Conservation (phyloP, 2,329 filamentous ascomycete species). For the Ophiobolus disseminans region DNA sequence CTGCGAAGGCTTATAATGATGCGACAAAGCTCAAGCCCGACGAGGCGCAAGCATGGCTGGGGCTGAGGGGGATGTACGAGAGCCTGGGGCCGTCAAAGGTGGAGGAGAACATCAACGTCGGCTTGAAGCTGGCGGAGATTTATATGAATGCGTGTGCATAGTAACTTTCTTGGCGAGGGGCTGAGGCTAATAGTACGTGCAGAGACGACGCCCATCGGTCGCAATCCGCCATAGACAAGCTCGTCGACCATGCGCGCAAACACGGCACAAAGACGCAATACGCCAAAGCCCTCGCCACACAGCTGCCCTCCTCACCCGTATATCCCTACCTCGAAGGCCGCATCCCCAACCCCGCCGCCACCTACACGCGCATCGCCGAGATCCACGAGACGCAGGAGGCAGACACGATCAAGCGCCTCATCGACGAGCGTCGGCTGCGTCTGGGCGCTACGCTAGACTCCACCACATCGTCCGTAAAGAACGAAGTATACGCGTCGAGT, state of each 20-base stretch:
- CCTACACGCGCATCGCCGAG: conserved; percentile 82
- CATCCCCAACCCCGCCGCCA: conserved; percentile 78
- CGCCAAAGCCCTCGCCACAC: conserved; percentile 75
- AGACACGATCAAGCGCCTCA: conserved; percentile 85
- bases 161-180: neutral
- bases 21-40: conserved; percentile 75
- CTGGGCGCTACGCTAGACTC: conserved; percentile 83
- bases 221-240: conserved; percentile 76
- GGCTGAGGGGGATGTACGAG: conserved; percentile 84
- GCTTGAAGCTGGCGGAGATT: conserved; percentile 75
- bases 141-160: conserved; percentile 60
- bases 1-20: conserved; percentile 76
- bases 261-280: conserved; percentile 77
- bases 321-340: conserved; percentile 85
- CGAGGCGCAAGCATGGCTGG: conserved; percentile 90
- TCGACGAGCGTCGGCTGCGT: conserved; percentile 85
- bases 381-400: conserved; percentile 87
- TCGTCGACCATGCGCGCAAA: conserved; percentile 74
- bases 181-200: conserved; percentile 47
- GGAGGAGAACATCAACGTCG: conserved; percentile 75
- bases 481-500: conserved; percentile 79
- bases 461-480: conserved; percentile 85
- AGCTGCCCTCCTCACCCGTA: conserved; percentile 80
- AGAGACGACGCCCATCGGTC: conserved; percentile 67
- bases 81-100: conserved; percentile 74